These are phyloP conservation scores for Cystofilobasidium bisporidii DNA, from an alignment of 768 basidiomycete genomes.

Conservation along the genomic window DNA sequence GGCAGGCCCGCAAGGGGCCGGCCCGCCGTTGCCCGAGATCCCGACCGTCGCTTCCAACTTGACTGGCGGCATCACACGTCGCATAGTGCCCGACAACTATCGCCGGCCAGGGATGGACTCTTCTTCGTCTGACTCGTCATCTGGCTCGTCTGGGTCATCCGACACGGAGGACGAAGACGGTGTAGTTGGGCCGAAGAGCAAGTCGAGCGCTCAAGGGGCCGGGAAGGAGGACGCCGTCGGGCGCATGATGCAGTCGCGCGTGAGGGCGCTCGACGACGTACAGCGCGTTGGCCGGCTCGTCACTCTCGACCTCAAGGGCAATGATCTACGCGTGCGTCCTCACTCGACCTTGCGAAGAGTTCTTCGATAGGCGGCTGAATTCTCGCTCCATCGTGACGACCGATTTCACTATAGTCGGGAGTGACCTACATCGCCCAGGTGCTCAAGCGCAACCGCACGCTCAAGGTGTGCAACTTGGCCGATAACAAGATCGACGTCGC, in stretches of 20 bases:
- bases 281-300: slow-evolving; percentile 74
- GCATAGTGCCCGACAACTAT: slow-evolving; percentile 40
- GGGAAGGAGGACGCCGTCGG: background rate
- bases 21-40: slow-evolving; percentile 25
- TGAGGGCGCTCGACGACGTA: slow-evolving; percentile 75
- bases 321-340: slow-evolving; percentile 70
- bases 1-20: background rate
- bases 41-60: slow-evolving; percentile 32
- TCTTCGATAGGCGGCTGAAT: too few relatives aligned
- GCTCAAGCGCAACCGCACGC: slow-evolving; percentile 84
- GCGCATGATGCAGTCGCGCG: slow-evolving; percentile 59
- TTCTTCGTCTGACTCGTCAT: too few relatives aligned
- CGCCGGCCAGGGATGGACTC: background rate
- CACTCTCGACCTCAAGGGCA: slow-evolving; percentile 83
- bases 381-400: background rate
- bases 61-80: slow-evolving; percentile 32
- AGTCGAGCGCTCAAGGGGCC: background rate
- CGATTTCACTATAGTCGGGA: slow-evolving; percentile 51
- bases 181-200: too few relatives aligned
- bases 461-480: slow-evolving; percentile 85
- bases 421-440: slow-evolving; percentile 89
- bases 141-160: background rate
- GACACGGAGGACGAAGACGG: too few relatives aligned
- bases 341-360: too few relatives aligned
- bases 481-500: slow-evolving; percentile 86